Percentiles rank a stretch among this genome's conserved stretches.
Conservation (phyloP, 2,329 filamentous ascomycete genomes). For the Cryphonectria carpinicola region DNA sequence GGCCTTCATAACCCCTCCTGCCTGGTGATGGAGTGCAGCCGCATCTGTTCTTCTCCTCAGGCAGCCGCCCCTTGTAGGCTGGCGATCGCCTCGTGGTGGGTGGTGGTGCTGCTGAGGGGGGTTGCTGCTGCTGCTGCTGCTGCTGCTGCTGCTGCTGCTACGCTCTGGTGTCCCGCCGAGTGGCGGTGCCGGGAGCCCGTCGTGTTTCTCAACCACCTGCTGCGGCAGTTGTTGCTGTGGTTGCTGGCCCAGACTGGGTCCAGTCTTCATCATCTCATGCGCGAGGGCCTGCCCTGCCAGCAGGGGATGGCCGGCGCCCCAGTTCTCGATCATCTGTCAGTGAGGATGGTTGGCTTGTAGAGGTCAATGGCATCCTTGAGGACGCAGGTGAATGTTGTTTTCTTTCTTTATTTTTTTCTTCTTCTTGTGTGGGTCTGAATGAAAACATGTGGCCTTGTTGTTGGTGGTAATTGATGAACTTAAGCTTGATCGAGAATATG, state of each 20-base stretch:
- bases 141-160: not conserved
- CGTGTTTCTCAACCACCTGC: not conserved
- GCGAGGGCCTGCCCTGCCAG: not conserved
- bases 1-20: not conserved
- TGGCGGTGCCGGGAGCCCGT: too few species aligned
- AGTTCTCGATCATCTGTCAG: not conserved
- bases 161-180: not conserved
- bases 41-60: not conserved
- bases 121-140: not conserved
- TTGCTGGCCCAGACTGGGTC: not conserved
- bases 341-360: not conserved
- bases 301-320: not conserved
- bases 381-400: not conserved
- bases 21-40: not conserved
- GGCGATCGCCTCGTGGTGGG: not conserved
- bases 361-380: not conserved
- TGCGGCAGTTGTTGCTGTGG: not conserved
- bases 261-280: not conserved
- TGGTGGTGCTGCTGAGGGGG: not conserved
- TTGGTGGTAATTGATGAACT: too few species aligned
- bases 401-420: not conserved
- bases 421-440: not conserved
- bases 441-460: not conserved
- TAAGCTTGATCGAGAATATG: not conserved
- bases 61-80: not conserved